These are phyloP conservation scores for Colletotrichum aenigma DNA, from an alignment of 2,329 filamentous ascomycete genomes.

Conservation along the genomic window DNA sequence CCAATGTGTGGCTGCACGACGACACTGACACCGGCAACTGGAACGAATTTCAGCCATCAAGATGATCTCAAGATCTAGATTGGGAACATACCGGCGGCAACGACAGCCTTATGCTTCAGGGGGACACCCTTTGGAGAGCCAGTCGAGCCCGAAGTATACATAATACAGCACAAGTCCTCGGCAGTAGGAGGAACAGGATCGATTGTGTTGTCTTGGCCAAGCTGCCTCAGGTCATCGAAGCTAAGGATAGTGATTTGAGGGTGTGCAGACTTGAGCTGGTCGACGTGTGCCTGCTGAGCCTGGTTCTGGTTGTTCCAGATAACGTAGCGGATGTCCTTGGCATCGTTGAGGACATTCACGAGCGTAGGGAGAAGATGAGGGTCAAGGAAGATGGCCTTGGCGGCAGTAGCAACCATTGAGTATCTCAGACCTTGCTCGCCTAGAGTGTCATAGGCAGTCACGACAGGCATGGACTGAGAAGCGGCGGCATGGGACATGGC, in stretches of 20 bases:
- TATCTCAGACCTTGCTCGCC: slow-evolving; percentile 78
- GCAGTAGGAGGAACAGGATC: slow-evolving; percentile 72
- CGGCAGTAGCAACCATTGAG: slow-evolving; percentile 74
- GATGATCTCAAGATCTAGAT: neutral
- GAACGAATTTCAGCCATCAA: slow-evolving; percentile 2
- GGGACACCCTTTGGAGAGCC: slow-evolving; percentile 83
- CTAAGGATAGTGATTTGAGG: slow-evolving; percentile 51
- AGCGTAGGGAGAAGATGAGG: slow-evolving; percentile 64
- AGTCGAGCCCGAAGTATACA: slow-evolving; percentile 80
- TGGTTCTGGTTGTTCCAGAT: slow-evolving; percentile 61
- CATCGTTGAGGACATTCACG: slow-evolving; percentile 56
- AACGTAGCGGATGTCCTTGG: slow-evolving; percentile 51
- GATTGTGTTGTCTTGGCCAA: slow-evolving; percentile 66
- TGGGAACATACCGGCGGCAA: slow-evolving; percentile 66
- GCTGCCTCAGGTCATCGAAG: slow-evolving; percentile 55
- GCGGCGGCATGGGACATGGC: slow-evolving; percentile 55
- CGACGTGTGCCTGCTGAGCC: slow-evolving; percentile 53
- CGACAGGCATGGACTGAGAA: slow-evolving; percentile 81
- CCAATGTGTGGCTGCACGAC: slow-evolving; percentile 80
- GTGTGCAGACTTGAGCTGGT: slow-evolving; percentile 47
- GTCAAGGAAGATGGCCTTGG: slow-evolving; percentile 65
- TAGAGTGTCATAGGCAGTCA: slow-evolving; percentile 84
- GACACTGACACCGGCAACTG: slow-evolving; percentile 76
- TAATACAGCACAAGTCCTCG: slow-evolving; percentile 78
- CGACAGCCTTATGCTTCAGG: slow-evolving; percentile 75